Percentiles rank a stretch among this genome's conserved stretches.
phyloP scores from a whole-genome alignment of 2,329 filamentous ascomycete species.

The Alternaria ethzedia region DNA sequence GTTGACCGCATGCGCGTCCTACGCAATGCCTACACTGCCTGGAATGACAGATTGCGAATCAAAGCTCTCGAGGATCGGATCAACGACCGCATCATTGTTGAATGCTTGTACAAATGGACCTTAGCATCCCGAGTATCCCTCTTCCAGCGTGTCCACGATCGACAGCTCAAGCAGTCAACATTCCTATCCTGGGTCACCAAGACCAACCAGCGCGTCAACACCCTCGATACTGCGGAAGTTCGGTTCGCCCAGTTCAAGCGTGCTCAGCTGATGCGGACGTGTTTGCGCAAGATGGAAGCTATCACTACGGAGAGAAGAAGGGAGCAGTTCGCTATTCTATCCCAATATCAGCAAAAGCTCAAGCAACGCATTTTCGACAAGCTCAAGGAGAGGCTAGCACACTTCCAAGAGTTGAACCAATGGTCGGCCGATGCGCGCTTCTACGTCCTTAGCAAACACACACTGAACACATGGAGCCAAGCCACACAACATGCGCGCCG shows the following conservation, averaged over 20 bases:
- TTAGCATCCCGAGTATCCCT: slow-evolving; percentile 55
- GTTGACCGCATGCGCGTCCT: slow-evolving; percentile 61
- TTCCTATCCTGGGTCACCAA: slow-evolving; percentile 41
- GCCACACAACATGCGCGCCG: slow-evolving; percentile 59
- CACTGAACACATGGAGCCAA: slow-evolving; percentile 59
- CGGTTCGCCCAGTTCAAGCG: slow-evolving; percentile 42
- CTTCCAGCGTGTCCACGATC: slow-evolving; percentile 48
- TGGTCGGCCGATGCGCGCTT: slow-evolving; percentile 64
- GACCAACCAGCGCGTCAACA: slow-evolving; percentile 33
- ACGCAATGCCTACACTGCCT: slow-evolving; percentile 64
- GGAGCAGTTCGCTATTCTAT: slow-evolving; percentile 47
- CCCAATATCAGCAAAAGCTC: slow-evolving; percentile 51
- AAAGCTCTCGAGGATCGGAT: slow-evolving; percentile 60
- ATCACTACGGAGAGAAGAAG: slow-evolving; percentile 31
- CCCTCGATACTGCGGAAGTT: slow-evolving; percentile 38
- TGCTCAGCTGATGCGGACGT: slow-evolving; percentile 31
- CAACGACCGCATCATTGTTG: slow-evolving; percentile 61
- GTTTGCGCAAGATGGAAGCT: slow-evolving; percentile 36
- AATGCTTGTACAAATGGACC: slow-evolving; percentile 68
- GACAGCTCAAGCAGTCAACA: slow-evolving; percentile 33
- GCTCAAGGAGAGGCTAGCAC: slow-evolving; percentile 47
- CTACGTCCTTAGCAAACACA: slow-evolving; percentile 60
- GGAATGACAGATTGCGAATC: slow-evolving; percentile 67
- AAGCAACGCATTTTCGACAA: slow-evolving; percentile 47
- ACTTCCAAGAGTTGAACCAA: slow-evolving; percentile 56